A percentile compares a stretch with the other conserved stretches of the same genome.
phyloP scores from a whole-genome alignment of 305 asterid species.

The Plantago coronopus region DNA sequence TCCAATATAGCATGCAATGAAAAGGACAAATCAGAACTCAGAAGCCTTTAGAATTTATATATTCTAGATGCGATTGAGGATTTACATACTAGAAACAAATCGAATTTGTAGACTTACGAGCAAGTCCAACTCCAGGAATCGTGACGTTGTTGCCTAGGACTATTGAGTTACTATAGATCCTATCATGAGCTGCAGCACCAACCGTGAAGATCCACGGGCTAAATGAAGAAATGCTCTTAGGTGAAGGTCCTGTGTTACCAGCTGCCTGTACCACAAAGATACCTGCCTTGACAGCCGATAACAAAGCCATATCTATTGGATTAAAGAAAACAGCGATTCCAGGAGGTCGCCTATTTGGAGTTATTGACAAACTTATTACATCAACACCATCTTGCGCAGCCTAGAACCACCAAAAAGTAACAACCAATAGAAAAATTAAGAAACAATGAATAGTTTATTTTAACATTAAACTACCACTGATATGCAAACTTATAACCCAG shows the following conservation, averaged over 20 bases:
- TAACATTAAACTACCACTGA: too few relatives aligned
- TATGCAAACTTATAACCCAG: too few relatives aligned
- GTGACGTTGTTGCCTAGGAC: slow-evolving; percentile 82
- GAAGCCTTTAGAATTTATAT: too few relatives aligned
- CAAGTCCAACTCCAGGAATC: slow-evolving; percentile 92
- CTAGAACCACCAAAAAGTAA: slow-evolving; percentile 36
- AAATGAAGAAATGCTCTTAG: slow-evolving; percentile 81
- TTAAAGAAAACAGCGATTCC: slow-evolving; percentile 97
- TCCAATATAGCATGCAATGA: neutral
- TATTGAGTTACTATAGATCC: slow-evolving; percentile 78
- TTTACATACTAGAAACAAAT: neutral
- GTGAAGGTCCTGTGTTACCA: slow-evolving; percentile 97
- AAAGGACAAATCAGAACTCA: too few relatives aligned
- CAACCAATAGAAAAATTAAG: slow-evolving; percentile 1
- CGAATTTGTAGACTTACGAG: slow-evolving; percentile 58
- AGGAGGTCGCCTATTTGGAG: slow-evolving; percentile 98
- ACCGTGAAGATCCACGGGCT: slow-evolving; percentile 98
- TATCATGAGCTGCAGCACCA: slow-evolving; percentile 93
- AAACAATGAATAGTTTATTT: neutral
- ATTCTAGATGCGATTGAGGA: too few relatives aligned
- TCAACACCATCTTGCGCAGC: slow-evolving; percentile 98
- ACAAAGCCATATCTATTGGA: slow-evolving; percentile 96
- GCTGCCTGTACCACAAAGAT: slow-evolving; percentile 97
- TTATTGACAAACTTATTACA: slow-evolving; percentile 88
- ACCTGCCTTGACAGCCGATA: slow-evolving; percentile 83